Percentiles rank a stretch among this genome's conserved stretches.
These are phyloP conservation scores for Scedosporium boydii DNA, from an alignment of 2,329 filamentous ascomycete species.

Conservation along the genomic window DNA sequence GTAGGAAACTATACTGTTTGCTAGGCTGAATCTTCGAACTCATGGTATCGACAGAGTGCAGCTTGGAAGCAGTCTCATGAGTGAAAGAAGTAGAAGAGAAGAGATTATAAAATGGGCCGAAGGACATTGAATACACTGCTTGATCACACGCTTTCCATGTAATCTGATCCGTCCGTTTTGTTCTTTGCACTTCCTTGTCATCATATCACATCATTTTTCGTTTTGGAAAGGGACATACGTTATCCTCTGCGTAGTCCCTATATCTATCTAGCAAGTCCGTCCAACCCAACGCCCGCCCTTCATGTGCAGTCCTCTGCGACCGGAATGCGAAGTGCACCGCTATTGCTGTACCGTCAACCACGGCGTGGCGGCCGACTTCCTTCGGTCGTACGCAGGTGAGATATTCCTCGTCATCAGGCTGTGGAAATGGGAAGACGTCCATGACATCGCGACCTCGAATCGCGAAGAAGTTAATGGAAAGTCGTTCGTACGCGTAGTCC, in stretches of 20 bases:
- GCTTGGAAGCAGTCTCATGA: too few species aligned
- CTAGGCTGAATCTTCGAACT: too few species aligned
- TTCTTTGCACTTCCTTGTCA: constrained; percentile 3
- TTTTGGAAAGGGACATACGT: constrained; percentile 28
- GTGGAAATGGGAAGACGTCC: constrained; percentile 32
- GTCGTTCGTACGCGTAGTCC: constrained; percentile 37
- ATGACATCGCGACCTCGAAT: constrained; percentile 43
- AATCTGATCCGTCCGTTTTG: not conserved
- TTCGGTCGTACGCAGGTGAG: constrained; percentile 29
- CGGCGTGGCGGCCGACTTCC: constrained; percentile 28
- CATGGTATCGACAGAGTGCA: too few species aligned
- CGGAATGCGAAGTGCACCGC: constrained; percentile 44
- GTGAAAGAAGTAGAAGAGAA: too few species aligned
- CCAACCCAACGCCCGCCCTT: not conserved
- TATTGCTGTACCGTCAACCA: constrained; percentile 44
- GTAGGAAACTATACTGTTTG: too few species aligned
- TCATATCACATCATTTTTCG: not conserved
- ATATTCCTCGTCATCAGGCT: constrained; percentile 34
- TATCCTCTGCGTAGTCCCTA: constrained; percentile 40
- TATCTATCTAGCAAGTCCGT: constrained; percentile 47
- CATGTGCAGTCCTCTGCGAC: constrained; percentile 30
- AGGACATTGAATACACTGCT: too few species aligned
- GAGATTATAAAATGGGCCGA: too few species aligned
- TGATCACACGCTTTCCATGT: too few species aligned
- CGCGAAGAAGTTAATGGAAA: constrained; percentile 45